These are phyloP conservation scores for Neopestalotiopsis clavispora DNA, from an alignment of 2,329 filamentous ascomycete genomes.

Conservation along the genomic window DNA sequence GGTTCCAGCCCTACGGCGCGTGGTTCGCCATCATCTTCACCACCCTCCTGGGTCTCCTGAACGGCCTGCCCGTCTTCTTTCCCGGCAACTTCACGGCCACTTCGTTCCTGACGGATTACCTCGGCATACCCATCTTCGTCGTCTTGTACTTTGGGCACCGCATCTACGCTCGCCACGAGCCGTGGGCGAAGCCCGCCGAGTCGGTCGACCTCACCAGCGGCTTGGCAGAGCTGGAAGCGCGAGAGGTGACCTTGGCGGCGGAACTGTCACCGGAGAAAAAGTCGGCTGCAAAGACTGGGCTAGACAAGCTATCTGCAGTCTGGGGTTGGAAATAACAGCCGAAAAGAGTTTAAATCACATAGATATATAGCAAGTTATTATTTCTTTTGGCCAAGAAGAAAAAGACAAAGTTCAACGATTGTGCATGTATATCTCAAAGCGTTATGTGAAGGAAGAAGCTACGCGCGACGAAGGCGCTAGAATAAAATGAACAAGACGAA, in stretches of 20 bases:
- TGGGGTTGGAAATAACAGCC: slow-evolving; percentile 7
- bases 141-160: slow-evolving; percentile 56
- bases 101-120: slow-evolving; percentile 65
- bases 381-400: too few relatives aligned
- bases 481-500: slow-evolving; percentile 3
- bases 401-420: neutral
- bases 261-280: neutral
- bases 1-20: slow-evolving; percentile 61
- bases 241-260: neutral
- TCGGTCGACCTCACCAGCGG: neutral
- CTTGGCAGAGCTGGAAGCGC: neutral
- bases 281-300: neutral
- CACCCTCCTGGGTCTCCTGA: slow-evolving; percentile 58
- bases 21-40: slow-evolving; percentile 57
- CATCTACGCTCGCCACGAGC: slow-evolving; percentile 37
- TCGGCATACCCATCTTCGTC: slow-evolving; percentile 66
- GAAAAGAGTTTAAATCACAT: too few relatives aligned
- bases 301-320: neutral
- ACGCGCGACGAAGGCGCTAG: neutral
- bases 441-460: neutral
- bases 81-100: slow-evolving; percentile 58
- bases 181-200: slow-evolving; percentile 42
- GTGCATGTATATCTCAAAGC: slow-evolving; percentile 7
- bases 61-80: slow-evolving; percentile 69
- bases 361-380: neutral